Conservation (phyloP, 768 basidiomycete species). For the Holtermannia corniformis region DNA sequence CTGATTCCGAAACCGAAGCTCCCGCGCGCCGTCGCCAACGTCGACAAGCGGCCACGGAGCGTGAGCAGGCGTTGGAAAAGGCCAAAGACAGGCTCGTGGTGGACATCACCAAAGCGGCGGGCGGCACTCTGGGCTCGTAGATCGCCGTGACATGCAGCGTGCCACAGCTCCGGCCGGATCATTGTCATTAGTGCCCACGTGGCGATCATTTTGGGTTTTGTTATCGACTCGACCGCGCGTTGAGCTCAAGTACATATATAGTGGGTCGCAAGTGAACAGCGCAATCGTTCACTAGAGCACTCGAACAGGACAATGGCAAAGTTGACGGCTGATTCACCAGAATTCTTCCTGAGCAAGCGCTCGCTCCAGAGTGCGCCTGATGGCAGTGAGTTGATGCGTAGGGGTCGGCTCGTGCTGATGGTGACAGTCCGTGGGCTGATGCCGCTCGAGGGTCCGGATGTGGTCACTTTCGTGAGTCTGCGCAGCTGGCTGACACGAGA, state of each 20-base stretch:
- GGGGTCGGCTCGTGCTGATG: background rate
- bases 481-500: slow-evolving; percentile 44
- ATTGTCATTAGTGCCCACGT: too few relatives aligned
- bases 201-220: too few relatives aligned
- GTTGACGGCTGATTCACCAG: background rate
- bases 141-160: background rate
- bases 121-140: background rate
- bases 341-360: background rate
- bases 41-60: background rate
- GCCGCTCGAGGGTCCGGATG: slow-evolving; percentile 69
- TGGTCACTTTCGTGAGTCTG: slow-evolving; percentile 37
- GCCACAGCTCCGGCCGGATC: background rate
- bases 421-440: slow-evolving; percentile 54
- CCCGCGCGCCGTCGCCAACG: background rate
- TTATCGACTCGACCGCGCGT: too few relatives aligned
- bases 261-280: too few relatives aligned
- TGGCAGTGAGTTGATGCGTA: background rate
- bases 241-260: too few relatives aligned
- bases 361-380: background rate
- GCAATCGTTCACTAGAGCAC: too few relatives aligned
- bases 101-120: background rate
- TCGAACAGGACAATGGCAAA: too few relatives aligned
- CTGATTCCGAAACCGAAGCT: background rate
- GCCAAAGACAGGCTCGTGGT: background rate
- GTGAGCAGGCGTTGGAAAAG: background rate